phyloP scores from a whole-genome alignment of 2,329 filamentous ascomycete genomes.

The Laburnicola sp. region DNA sequence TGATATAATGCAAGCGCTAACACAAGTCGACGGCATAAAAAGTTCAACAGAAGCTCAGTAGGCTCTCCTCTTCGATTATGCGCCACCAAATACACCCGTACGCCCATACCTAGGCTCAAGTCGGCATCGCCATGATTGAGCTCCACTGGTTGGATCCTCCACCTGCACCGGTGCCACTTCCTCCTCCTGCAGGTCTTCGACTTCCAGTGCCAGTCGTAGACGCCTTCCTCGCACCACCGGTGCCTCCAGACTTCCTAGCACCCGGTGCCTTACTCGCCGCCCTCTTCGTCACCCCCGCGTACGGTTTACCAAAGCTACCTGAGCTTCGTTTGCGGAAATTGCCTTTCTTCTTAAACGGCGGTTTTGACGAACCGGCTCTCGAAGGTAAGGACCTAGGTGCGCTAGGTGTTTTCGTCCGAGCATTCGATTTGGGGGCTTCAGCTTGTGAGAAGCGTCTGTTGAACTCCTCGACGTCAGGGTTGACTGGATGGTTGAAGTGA shows the following conservation, averaged over 20 bases:
- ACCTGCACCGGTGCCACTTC: conserved; percentile 1
- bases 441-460: conserved; percentile 32
- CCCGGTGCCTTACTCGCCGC: conserved; percentile 22
- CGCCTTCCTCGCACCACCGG: conserved; percentile 13
- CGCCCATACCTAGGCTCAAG: conserved; percentile 13
- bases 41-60: no score
- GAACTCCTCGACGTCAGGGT: conserved; percentile 36
- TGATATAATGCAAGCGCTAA: no score
- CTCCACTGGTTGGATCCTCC: conserved; percentile 18
- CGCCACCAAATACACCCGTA: neutral
- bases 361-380: conserved; percentile 21
- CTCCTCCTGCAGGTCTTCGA: conserved; percentile 11
- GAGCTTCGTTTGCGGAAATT: conserved; percentile 22
- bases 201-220: conserved; percentile 13
- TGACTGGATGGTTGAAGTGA: conserved; percentile 30
- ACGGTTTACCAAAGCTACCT: conserved; percentile 20
- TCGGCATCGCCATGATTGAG: conserved; percentile 36
- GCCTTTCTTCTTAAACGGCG: conserved; percentile 22
- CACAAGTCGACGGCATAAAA: no score
- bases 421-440: conserved; percentile 13
- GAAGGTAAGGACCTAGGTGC: conserved; percentile 15
- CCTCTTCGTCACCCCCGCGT: conserved; percentile 22
- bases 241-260: conserved; percentile 4
- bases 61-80: no score
- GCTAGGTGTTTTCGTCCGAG: conserved; percentile 12